Conservation (phyloP, 768 basidiomycete genomes). For the Pluteus cervinus region DNA sequence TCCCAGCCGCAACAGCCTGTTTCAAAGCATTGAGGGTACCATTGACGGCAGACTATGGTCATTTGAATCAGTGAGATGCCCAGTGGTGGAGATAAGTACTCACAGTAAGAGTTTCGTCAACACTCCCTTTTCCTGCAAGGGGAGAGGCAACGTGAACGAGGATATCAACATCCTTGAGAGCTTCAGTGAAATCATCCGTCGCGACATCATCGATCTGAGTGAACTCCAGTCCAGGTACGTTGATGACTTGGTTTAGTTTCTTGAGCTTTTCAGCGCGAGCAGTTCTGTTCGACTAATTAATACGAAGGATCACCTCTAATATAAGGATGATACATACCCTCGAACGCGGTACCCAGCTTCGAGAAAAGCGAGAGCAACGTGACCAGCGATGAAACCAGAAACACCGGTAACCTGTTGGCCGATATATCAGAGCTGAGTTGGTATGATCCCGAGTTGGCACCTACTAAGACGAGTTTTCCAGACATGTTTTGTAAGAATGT, state of each 20-base stretch:
- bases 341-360: slow-evolving; percentile 17
- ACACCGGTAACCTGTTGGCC: slow-evolving; percentile 22
- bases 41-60: too few relatives aligned
- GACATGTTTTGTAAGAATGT: too few relatives aligned
- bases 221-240: slow-evolving; percentile 14
- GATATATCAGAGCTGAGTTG: not conserved
- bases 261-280: slow-evolving; percentile 15
- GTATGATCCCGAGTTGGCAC: not conserved
- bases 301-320: not conserved
- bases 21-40: too few relatives aligned
- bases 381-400: slow-evolving; percentile 19
- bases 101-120: slow-evolving; percentile 14
- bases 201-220: slow-evolving; percentile 17
- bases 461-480: slow-evolving; percentile 9
- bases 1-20: too few relatives aligned
- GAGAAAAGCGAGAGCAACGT: slow-evolving; percentile 17
- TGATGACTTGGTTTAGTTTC: slow-evolving; percentile 8
- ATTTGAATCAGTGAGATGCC: not conserved
- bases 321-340: slow-evolving; percentile 11
- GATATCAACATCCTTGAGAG: slow-evolving; percentile 35
- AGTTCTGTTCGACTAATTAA: slow-evolving; percentile 10
- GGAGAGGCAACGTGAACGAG: slow-evolving; percentile 35
- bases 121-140: slow-evolving; percentile 13
- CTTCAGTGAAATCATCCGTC: slow-evolving; percentile 31
- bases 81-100: not conserved